These are phyloP conservation scores for Nyssa sinensis DNA, from an alignment of 148 eudicot species.

Conservation along the genomic window DNA sequence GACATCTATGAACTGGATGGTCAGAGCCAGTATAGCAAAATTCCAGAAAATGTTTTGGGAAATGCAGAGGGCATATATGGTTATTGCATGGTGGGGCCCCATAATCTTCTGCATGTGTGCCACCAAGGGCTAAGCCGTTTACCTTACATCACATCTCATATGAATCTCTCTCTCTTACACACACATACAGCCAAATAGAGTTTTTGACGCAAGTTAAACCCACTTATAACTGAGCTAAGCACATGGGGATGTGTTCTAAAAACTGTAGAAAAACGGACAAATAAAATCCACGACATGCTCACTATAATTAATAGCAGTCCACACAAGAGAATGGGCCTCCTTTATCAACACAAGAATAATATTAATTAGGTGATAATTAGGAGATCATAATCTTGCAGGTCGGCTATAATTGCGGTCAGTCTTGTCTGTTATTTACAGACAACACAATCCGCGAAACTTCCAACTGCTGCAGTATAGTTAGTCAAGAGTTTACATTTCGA, in stretches of 20 bases:
- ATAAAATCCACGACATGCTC: constrained; percentile 1
- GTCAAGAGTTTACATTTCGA: constrained; percentile 6
- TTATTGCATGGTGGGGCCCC: neutral
- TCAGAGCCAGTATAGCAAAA: neutral
- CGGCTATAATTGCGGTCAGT: constrained; percentile 39
- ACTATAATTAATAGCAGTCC: neutral
- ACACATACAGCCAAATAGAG: no score
- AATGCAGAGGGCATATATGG: neutral
- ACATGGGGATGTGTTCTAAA: constrained; percentile 18
- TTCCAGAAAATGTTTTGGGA: neutral
- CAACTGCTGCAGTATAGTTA: neutral
- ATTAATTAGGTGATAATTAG: neutral
- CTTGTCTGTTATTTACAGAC: constrained; percentile 26
- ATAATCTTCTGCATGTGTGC: neutral
- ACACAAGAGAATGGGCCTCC: constrained; percentile 12
- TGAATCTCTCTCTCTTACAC: neutral
- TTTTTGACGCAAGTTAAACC: neutral
- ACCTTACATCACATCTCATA: neutral
- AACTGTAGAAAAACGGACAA: constrained; percentile 14
- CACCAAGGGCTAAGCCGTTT: neutral
- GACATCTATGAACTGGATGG: no score
- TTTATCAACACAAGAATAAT: constrained; percentile 14
- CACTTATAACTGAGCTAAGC: constrained; percentile 3
- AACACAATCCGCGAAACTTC: constrained; percentile 12
- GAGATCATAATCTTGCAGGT: constrained; percentile 28